These are phyloP conservation scores for Dactylellina haptotyla DNA, from an alignment of 2,329 filamentous ascomycete genomes.

Conservation along the genomic window DNA sequence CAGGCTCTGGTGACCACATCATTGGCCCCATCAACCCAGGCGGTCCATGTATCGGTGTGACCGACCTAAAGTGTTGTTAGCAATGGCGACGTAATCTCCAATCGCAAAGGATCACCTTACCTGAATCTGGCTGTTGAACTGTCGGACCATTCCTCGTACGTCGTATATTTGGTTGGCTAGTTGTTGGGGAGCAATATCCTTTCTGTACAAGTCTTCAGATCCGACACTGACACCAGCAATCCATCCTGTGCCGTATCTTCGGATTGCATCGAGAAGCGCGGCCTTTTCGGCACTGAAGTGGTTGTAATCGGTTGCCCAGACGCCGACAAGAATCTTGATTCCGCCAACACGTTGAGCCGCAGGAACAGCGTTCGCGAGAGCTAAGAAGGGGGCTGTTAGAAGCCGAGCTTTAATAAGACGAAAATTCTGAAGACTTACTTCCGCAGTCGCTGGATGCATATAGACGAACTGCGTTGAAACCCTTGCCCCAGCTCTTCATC, in stretches of 20 bases:
- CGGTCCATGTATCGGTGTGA: conserved; percentile 76
- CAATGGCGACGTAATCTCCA: conserved; percentile 59
- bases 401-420: conserved; percentile 23
- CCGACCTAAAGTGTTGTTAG: conserved; percentile 66
- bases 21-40: conserved; percentile 71
- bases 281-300: conserved; percentile 71
- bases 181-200: conserved; percentile 22
- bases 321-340: conserved; percentile 40
- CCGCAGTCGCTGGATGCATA: conserved; percentile 76
- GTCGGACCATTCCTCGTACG: conserved; percentile 66
- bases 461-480: conserved; percentile 63
- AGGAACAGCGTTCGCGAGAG: conserved; percentile 18
- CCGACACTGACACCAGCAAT: conserved; percentile 77
- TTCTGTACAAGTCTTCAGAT: conserved; percentile 75
- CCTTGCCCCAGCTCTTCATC: conserved; percentile 58
- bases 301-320: conserved; percentile 70
- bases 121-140: conserved; percentile 13
- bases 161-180: conserved; percentile 59
- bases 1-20: conserved; percentile 64
- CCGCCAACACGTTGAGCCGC: conserved; percentile 57
- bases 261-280: conserved; percentile 64
- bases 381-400: conserved; percentile 39
- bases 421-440: conserved; percentile 57
- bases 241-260: conserved; percentile 61
- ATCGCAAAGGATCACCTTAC: conserved; percentile 55